phyloP scores from a whole-genome alignment of 176 grass and related monocot species.

The Urochloa ruziziensis region DNA sequence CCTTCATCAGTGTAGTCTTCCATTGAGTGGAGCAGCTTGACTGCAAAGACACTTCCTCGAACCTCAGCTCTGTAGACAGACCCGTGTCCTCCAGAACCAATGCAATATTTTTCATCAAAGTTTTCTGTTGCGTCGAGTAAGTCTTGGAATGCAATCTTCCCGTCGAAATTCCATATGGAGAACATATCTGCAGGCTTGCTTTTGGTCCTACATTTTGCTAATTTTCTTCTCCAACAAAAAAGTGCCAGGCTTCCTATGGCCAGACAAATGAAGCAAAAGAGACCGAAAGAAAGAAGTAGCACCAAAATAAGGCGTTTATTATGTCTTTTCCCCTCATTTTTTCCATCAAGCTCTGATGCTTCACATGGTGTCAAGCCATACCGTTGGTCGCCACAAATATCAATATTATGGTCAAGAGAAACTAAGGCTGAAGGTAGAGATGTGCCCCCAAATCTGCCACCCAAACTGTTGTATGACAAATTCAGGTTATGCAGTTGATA shows the following conservation, averaged over 20 bases:
- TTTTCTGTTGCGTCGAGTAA: constrained; percentile 21
- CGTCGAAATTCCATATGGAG: constrained; percentile 20
- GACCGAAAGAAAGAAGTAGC: neutral
- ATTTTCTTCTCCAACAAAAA: neutral
- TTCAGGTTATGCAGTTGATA: accelerated
- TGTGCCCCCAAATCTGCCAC: neutral
- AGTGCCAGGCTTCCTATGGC: neutral
- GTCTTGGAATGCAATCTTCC: constrained; percentile 10
- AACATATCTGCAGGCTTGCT: neutral
- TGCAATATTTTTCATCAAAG: constrained; percentile 40
- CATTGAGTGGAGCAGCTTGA: constrained; percentile 21
- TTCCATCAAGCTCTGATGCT: too few relatives aligned
- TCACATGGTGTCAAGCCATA: neutral
- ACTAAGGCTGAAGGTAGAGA: accelerated
- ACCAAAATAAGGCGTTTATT: neutral
- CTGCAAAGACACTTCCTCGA: neutral
- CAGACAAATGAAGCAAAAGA: neutral
- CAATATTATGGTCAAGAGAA: neutral
- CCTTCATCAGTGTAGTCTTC: neutral
- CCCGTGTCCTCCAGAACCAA: constrained; percentile 4
- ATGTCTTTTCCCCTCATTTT: neutral
- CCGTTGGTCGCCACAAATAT: neutral
- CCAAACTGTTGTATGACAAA: neutral
- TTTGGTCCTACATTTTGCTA: neutral
- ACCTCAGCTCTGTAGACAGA: constrained; percentile 28